phyloP scores from a whole-genome alignment of 495 filamentous ascomycete genomes.

The Penicillium soppii region DNA sequence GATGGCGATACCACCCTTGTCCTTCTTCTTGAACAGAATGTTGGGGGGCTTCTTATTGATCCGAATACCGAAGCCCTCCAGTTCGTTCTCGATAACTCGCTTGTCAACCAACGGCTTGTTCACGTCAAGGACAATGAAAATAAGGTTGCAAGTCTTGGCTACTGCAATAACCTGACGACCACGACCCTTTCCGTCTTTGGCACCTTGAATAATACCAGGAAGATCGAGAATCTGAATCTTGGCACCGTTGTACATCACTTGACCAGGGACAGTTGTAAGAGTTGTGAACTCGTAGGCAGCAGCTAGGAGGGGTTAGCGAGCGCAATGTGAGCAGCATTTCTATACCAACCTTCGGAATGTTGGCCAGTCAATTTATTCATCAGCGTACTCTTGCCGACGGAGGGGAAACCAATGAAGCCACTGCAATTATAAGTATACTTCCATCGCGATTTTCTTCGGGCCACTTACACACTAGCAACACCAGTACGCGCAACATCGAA shows the following conservation, averaged over 20 bases:
- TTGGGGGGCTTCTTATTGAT: conserved; percentile 98
- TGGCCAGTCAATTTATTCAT: conserved; percentile 94
- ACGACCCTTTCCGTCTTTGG: conserved; percentile 97
- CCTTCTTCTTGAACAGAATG: conserved; percentile 98
- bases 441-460: background rate
- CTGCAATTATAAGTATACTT: conserved; percentile 20
- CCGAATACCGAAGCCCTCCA: conserved; percentile 96
- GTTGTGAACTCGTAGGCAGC: conserved; percentile 99
- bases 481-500: conserved; percentile 98
- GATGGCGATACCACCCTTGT: conserved; percentile 94
- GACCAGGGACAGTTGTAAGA: conserved; percentile 93
- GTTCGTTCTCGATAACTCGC: conserved; percentile 90
- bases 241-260: conserved; percentile 94
- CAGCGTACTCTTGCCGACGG: conserved; percentile 95
- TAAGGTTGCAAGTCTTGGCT: conserved; percentile 96
- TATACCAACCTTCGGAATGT: conserved; percentile 74
- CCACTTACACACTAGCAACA: conserved; percentile 89
- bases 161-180: conserved; percentile 98
- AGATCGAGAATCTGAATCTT: conserved; percentile 99
- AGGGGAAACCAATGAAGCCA: conserved; percentile 78
- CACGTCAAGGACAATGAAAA: conserved; percentile 98
- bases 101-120: conserved; percentile 98
- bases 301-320: conserved; percentile 43
- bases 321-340: background rate
- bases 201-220: conserved; percentile 97